Percentiles rank a stretch among this genome's conserved stretches.
Evolutionary conservation across 208 protist species (phyloP).

Genomic region (Leishmania tropica): DNA sequence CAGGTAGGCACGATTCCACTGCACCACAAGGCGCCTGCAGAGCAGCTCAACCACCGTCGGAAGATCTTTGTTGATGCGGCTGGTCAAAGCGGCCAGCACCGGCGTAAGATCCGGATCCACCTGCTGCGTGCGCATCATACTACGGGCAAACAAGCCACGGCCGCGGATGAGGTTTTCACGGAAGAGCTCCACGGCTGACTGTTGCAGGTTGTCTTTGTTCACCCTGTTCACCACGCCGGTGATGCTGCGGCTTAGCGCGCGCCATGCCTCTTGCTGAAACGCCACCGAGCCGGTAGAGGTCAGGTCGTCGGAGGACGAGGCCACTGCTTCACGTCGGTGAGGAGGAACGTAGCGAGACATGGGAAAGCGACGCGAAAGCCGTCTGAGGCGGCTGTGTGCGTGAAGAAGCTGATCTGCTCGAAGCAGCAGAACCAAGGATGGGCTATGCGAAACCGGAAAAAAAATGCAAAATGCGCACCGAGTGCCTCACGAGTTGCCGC

Average conservation of each 20-base stretch:
- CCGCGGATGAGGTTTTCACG: conserved; percentile 98
- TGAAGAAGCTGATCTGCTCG: not conserved
- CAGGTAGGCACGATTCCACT: conserved; percentile 88
- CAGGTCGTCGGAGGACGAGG: conserved; percentile 25
- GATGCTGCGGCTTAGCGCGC: conserved; percentile 96
- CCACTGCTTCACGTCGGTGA: conserved; percentile 48
- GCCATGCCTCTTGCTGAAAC: conserved; percentile 95
- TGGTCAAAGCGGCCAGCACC: conserved; percentile 96
- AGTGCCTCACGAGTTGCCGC: not conserved
- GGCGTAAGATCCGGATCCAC: conserved; percentile 95
- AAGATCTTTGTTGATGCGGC: conserved; percentile 98
- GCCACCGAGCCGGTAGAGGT: conserved; percentile 33
- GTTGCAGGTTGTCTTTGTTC: conserved; percentile 93
- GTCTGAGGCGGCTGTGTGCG: not conserved
- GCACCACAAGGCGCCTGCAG: conserved; percentile 89
- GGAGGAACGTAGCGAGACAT: conserved; percentile 83
- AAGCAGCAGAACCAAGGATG: not conserved
- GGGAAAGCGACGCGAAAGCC: not conserved
- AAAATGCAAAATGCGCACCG: not conserved
- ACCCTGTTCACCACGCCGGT: conserved; percentile 98
- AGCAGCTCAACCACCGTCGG: conserved; percentile 96
- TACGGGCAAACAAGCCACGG: conserved; percentile 94
- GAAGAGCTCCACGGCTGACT: conserved; percentile 96
- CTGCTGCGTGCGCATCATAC: conserved; percentile 94
- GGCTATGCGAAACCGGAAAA: not conserved